phyloP scores from a whole-genome alignment of 2,329 filamentous ascomycete genomes.

The Periconia sp. region DNA sequence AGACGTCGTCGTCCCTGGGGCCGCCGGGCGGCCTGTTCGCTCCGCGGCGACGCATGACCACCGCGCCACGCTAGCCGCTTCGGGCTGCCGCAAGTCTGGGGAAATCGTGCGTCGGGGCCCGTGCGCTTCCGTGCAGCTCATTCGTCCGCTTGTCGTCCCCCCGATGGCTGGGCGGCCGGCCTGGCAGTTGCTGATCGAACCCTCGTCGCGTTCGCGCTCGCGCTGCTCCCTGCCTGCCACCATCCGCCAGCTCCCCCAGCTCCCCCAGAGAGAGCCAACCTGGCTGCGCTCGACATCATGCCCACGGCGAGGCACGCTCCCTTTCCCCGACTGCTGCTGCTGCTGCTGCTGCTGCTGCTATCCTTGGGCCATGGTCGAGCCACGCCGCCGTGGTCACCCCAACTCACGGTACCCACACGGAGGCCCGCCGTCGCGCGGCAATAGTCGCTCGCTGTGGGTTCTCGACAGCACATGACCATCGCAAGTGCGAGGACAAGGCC shows the following conservation, averaged over 20 bases:
- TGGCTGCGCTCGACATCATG: too few species aligned
- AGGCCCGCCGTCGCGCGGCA: slow-evolving; percentile 19
- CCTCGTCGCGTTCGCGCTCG: not conserved
- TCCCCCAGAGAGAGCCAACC: too few species aligned
- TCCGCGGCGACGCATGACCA: slow-evolving; percentile 16
- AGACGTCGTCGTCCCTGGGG: not conserved
- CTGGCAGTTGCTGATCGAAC: slow-evolving; percentile 12
- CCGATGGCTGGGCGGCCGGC: slow-evolving; percentile 9
- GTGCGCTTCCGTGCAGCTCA: not conserved
- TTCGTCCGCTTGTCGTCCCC: slow-evolving; percentile 16
- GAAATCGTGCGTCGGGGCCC: slow-evolving; percentile 11
- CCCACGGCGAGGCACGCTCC: too few species aligned
- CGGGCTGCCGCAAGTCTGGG: slow-evolving; percentile 9
- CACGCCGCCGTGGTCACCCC: too few species aligned
- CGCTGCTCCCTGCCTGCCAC: too few species aligned
- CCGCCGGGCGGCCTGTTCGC: slow-evolving; percentile 1
- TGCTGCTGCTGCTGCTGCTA: too few species aligned
- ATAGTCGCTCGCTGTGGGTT: slow-evolving; percentile 25
- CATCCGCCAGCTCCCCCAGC: too few species aligned
- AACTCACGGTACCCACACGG: slow-evolving; percentile 31
- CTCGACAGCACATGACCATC: slow-evolving; percentile 38
- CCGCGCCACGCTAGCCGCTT: slow-evolving; percentile 6
- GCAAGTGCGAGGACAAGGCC: slow-evolving; percentile 24
- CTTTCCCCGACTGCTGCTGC: too few species aligned
- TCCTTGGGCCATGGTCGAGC: too few species aligned